Percentiles rank a stretch among this genome's conserved stretches.
Evolutionary conservation across 257 asterid species (phyloP).

Genomic region (Leptodermis oblonga): DNA sequence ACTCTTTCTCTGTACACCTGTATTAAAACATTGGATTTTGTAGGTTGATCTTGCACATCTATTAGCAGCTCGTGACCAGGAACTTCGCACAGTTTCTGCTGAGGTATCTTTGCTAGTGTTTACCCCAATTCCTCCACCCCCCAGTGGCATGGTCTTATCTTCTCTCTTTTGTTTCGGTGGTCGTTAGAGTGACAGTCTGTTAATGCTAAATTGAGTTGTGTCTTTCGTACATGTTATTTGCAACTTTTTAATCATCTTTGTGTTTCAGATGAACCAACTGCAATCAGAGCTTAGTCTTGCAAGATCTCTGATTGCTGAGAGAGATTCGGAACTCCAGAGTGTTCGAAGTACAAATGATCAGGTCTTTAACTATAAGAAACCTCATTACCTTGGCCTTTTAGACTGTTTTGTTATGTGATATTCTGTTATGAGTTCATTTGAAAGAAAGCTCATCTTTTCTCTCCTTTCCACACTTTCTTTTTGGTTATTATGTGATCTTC

Average conservation of each 20-base stretch:
- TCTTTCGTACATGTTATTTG: background rate
- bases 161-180: background rate
- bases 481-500: background rate
- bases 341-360: slow-evolving; percentile 76
- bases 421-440: background rate
- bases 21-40: slow-evolving; percentile 19
- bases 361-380: slow-evolving; percentile 40
- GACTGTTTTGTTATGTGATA: background rate
- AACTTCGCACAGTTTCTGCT: slow-evolving; percentile 88
- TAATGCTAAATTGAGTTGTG: background rate
- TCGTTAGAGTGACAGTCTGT: background rate
- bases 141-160: background rate
- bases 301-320: slow-evolving; percentile 87
- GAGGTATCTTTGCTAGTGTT: slow-evolving; percentile 46
- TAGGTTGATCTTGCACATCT: slow-evolving; percentile 97
- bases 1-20: background rate
- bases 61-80: slow-evolving; percentile 96
- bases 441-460: background rate
- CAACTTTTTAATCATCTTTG: slow-evolving; percentile 4
- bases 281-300: slow-evolving; percentile 94
- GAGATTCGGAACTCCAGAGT: slow-evolving; percentile 78
- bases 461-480: background rate
- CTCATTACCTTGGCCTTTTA: background rate
- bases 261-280: slow-evolving; percentile 81
- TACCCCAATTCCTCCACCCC: background rate